Percentiles rank a stretch among this genome's conserved stretches.
Conservation (phyloP, 139 green algal species). For the Volvox africanus region DNA sequence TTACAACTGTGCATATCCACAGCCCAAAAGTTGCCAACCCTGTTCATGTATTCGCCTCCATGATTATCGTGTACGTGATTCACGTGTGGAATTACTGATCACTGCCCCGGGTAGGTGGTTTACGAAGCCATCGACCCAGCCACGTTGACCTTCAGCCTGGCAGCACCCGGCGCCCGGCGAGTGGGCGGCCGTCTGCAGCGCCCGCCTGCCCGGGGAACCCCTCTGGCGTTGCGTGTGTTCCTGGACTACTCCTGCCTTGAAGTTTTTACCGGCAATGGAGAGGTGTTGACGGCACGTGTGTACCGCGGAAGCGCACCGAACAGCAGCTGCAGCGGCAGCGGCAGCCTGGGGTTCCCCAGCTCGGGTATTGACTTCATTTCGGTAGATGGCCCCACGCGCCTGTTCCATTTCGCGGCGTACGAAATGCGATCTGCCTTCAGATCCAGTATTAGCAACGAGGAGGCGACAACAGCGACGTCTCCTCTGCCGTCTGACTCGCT, state of each 20-base stretch:
- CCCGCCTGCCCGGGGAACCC: slow-evolving; percentile 47
- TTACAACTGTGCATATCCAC: no score
- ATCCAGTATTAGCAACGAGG: not conserved
- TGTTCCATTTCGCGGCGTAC: slow-evolving; percentile 59
- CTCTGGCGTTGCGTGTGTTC: slow-evolving; percentile 79
- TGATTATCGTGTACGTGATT: no score
- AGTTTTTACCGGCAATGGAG: slow-evolving; percentile 68
- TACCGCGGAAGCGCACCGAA: slow-evolving; percentile 75
- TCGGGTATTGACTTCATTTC: slow-evolving; percentile 78
- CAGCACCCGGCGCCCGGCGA: slow-evolving; percentile 58
- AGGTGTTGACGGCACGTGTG: slow-evolving; percentile 84
- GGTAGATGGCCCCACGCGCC: slow-evolving; percentile 64
- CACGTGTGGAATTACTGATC: no score
- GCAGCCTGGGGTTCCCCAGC: not conserved
- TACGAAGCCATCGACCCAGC: slow-evolving; percentile 73
- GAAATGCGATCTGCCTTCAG: slow-evolving; percentile 70
- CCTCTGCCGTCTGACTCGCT: not conserved
- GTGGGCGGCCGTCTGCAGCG: slow-evolving; percentile 74
- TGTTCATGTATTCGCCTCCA: no score
- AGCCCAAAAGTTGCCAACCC: no score
- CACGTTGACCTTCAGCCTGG: slow-evolving; percentile 73
- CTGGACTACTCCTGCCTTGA: slow-evolving; percentile 86
- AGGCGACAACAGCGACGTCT: not conserved
- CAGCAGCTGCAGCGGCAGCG: no score
- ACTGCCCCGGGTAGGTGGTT: slow-evolving; percentile 53